Base-by-base conservation (phyloP, 1,284 basidiomycete genomes). In the Pyrrhoderma lamaoense region DNA sequence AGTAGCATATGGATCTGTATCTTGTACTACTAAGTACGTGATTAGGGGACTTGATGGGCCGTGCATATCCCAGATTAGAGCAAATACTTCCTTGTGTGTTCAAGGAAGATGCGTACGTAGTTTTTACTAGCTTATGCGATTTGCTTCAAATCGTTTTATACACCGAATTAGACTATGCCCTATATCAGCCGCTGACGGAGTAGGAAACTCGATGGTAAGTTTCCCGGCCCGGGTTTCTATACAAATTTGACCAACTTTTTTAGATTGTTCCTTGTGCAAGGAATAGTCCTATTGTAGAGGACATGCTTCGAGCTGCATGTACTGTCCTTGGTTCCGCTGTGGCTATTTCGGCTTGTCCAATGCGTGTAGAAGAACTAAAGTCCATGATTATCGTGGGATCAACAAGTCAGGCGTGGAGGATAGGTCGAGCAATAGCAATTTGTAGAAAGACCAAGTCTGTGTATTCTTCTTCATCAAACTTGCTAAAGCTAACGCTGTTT, bases 401-500 rank as follows among this genome's bases (percentile, higher is more conserved):
- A 18, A 68, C 75, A 22, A 78, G 75, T 34, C 74, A 76, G 59
- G 70, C 73, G 1, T 79, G 77, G 77, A 65, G 76, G 21, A 70
- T 79, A 25, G 77, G 78, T 8, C 67, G 74, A 23, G 72, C 70
- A 3, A 67, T 74, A 19, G 65, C 68, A 7, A 60, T 70, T 4
- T 65, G 67, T 53, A 64, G 70, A 36, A 66, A 64, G 52, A 61
- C 36, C 34, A 60, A 53, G 58, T 58, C 8, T 31, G 47, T 27
- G 19, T 14, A 8, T 19, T 5, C 8, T 14, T 31, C 8, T 14
- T 9, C 7, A 13, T 39, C n/a, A 23, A 1, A 7, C 14, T 22
- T 40, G 5, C 40, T 42, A 13, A 16, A 2, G 11, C n/a, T 27
- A n/a, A n/a, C 18, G 19, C 4, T 9, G 8, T 3, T 21, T 38